These are phyloP conservation scores for Edaphochlamys debaryana DNA, from an alignment of 139 green algal species.

Conservation along the genomic window DNA sequence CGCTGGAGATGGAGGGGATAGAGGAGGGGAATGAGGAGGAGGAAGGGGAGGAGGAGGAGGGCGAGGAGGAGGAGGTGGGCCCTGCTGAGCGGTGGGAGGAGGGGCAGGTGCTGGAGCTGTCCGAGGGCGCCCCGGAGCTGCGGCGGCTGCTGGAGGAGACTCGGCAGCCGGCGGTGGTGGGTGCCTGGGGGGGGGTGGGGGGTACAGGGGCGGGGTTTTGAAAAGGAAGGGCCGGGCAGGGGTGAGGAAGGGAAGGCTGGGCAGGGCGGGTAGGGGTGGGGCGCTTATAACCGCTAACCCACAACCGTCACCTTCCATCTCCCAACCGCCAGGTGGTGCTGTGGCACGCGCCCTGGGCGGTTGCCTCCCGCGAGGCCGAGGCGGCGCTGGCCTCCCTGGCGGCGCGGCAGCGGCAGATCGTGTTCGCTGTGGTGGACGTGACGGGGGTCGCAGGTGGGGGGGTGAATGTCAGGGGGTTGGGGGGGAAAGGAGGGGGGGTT, in stretches of 20 bases:
- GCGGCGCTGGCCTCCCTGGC: conserved; percentile 45
- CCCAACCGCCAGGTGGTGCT: conserved; percentile 46
- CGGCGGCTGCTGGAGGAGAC: conserved; percentile 46
- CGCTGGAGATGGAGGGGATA: conserved; percentile 37
- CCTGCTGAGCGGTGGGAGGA: conserved; percentile 28
- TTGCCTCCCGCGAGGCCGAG: conserved; percentile 32
- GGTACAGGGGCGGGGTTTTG: no score
- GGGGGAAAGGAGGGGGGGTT: neutral
- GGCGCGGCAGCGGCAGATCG: conserved; percentile 1
- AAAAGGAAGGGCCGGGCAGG: no score
- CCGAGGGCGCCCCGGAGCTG: conserved; percentile 61
- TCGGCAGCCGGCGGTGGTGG: conserved; percentile 14
- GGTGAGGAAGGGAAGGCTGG: no score
- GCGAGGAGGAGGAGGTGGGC: conserved; percentile 14
- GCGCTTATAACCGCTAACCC: no score
- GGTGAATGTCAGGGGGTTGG: conserved; percentile 55
- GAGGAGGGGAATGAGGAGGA: conserved; percentile 42
- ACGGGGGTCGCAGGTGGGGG: conserved; percentile 49
- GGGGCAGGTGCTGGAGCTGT: conserved; percentile 54
- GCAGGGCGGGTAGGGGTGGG: no score
- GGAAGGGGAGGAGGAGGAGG: conserved; percentile 42
- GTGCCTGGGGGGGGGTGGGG: neutral
- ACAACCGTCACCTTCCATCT: no score
- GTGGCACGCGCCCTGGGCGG: conserved; percentile 71
- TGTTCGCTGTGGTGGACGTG: conserved; percentile 65